Conservation (phyloP, 805 yeast species). For the Teunomyces funiuensis region DNA sequence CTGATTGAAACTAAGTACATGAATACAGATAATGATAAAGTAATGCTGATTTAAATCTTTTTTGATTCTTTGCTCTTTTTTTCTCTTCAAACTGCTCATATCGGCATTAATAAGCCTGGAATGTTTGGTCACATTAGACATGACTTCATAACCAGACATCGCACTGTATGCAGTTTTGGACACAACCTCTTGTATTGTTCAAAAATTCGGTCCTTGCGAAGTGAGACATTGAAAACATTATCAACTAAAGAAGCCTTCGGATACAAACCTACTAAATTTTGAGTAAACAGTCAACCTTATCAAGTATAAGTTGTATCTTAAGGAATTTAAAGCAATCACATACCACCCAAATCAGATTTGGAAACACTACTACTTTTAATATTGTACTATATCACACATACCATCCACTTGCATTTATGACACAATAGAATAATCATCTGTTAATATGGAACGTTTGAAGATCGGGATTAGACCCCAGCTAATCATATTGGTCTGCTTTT, state of each 20-base stretch:
- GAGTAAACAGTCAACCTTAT: no score
- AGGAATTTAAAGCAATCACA: no score
- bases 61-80: no score
- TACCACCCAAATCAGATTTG: no score
- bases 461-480: constrained; percentile 77
- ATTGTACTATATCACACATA: not conserved
- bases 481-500: constrained; percentile 64
- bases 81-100: no score
- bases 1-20: no score
- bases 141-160: not conserved
- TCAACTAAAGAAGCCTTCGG: no score
- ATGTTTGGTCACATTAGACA: not conserved
- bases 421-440: not conserved
- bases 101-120: no score
- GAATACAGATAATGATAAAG: no score
- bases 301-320: no score
- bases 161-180: not conserved
- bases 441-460: constrained; percentile 38
- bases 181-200: not conserved
- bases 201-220: not conserved
- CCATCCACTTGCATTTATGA: constrained; percentile 4
- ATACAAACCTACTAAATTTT: no score
- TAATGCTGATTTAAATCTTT: no score
- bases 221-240: not conserved
- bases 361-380: not conserved